Percentiles rank a stretch among this genome's conserved stretches.
phyloP scores from a whole-genome alignment of 441 rosid species.

The Dalechampia spathulata region DNA sequence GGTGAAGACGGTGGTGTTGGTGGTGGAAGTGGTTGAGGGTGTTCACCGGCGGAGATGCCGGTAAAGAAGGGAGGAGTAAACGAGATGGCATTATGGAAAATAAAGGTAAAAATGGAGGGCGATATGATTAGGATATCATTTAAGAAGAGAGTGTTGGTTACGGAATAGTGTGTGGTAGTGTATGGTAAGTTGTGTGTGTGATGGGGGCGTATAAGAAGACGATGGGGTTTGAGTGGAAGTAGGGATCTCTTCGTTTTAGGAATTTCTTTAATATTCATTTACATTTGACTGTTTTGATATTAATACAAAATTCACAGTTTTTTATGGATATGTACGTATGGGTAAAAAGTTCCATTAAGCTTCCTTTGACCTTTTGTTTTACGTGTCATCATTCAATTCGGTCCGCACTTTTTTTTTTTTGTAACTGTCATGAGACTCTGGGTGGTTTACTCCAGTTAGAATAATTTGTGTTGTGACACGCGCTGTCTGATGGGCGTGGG shows the following conservation, averaged over 20 bases:
- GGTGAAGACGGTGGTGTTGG: slow-evolving; percentile 16
- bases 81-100: slow-evolving; percentile 53
- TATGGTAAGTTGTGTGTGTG: no score
- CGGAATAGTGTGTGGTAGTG: no score
- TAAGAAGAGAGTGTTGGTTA: neutral
- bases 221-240: no score
- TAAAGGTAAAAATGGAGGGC: slow-evolving; percentile 6
- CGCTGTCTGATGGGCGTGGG: neutral
- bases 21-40: slow-evolving; percentile 13
- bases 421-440: neutral
- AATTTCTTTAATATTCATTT: no score
- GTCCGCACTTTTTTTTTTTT: neutral
- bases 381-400: slow-evolving; percentile 2
- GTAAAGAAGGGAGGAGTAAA: slow-evolving; percentile 12
- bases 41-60: slow-evolving; percentile 19
- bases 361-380: neutral
- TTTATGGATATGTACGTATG: neutral
- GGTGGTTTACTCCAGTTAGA: neutral
- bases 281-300: no score
- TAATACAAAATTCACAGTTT: no score
- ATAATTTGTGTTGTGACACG: neutral
- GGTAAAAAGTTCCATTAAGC: slow-evolving; percentile 6
- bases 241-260: no score
- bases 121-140: slow-evolving; percentile 6
- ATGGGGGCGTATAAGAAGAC: neutral